Base-by-base conservation (phyloP, 768 basidiomycete genomes). In the Termitomyces sp. region DNA sequence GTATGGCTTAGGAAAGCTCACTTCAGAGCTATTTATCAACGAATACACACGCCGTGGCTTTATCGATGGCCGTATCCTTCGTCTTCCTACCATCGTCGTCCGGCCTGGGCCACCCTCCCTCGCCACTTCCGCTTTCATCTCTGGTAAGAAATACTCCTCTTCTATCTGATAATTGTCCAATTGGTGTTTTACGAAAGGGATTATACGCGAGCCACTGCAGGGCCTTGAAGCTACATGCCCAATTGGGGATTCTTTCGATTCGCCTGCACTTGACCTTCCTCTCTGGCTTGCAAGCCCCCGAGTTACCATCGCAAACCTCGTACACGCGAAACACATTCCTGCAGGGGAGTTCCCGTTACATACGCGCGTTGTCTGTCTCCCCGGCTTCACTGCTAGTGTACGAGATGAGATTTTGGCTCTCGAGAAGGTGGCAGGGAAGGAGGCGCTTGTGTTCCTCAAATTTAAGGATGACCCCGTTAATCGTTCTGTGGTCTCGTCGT, bases 41-140 rank as follows among this genome's bases (percentile, higher is more conserved):
- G 84, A 86, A 64, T 86, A 81, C 66, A 74, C 82, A 10, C 77
- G 85, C 37, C 72, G 83, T 24, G 82, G 82, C 10, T 82, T 81
- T 59, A 67, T 85, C 43, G 82, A 85, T 62, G 85, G 83, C 20
- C 79, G 83, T 34, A 81, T 85, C 62, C 69, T 86, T 30, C 82
- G 84, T 45, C 74, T 85, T 2, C 85, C 85, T 5, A 85, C 85
- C 3, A 79, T 86, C 59, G 78, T 79, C 52, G 80, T 85, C 46
- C 76, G 84, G 39, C 76, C 83, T 5, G 83, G 84, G 53, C 72
- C 72, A 4, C 83, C 85, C 5, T 73, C 82, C 3, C 76, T 76
- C 4, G 84, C 85, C 0, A 79, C 82, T 3, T 83, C 81, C 13
- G 73, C 81, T 1, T 85, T 85, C 70, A 76, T 85, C 56, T 83